Conservation (phyloP, 2,329 filamentous ascomycete genomes). For the Hymenoscyphus salicellus region DNA sequence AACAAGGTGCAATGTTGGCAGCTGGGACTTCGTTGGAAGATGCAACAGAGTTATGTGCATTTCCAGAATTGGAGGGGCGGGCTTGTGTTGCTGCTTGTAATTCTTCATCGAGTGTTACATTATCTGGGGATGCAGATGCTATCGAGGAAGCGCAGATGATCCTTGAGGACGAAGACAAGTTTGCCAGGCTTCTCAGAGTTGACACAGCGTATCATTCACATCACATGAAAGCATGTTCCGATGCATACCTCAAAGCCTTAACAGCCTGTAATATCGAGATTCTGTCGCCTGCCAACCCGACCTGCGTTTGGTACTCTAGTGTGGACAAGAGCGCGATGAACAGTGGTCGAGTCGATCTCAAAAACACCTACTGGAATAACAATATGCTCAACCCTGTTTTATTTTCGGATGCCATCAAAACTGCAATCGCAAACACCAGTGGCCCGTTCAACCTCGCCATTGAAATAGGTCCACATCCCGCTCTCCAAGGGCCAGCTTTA, state of each 20-base stretch:
- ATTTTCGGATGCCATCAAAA: conserved; percentile 34
- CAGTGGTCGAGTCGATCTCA: conserved; percentile 25
- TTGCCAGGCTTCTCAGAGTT: conserved; percentile 23
- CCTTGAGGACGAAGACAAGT: conserved; percentile 19
- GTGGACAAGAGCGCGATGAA: conserved; percentile 12
- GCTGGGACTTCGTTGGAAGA: conserved; percentile 24
- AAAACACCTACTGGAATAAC: conserved; percentile 31
- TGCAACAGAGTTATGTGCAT: conserved; percentile 17
- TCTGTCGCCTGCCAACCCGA: not conserved
- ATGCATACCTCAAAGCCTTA: conserved; percentile 20
- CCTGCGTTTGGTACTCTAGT: conserved; percentile 22
- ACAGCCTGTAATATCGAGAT: conserved; percentile 13
- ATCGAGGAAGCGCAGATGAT: conserved; percentile 13
- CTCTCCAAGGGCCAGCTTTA: conserved; percentile 16
- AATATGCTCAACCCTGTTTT: conserved; percentile 38
- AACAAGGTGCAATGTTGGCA: conserved; percentile 30
- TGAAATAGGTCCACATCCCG: conserved; percentile 17
- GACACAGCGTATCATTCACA: conserved; percentile 29
- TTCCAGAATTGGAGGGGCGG: conserved; percentile 13
- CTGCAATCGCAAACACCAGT: conserved; percentile 6
- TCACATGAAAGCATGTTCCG: conserved; percentile 26
- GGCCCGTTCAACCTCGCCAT: conserved; percentile 21
- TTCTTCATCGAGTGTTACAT: conserved; percentile 23
- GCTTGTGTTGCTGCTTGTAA: conserved; percentile 35
- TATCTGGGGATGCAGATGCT: conserved; percentile 28